These are phyloP conservation scores for Metschnikowia gelsemii DNA, from an alignment of 805 yeast genomes.

Conservation along the genomic window DNA sequence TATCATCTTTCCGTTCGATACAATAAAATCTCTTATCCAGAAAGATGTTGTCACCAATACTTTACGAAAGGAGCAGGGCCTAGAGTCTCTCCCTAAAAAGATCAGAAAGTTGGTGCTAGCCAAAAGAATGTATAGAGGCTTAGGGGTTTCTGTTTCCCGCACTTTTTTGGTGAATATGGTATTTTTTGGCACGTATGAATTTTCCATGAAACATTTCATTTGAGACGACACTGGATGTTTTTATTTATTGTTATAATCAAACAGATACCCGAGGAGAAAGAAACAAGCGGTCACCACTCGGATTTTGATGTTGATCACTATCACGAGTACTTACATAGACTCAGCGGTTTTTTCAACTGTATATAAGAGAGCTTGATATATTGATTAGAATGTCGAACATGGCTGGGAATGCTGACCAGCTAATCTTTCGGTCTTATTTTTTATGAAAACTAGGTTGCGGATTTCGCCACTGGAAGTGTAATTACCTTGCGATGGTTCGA, in stretches of 20 bases:
- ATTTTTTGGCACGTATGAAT: constrained; percentile 72
- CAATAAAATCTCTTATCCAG: constrained; percentile 73
- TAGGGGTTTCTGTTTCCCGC: constrained; percentile 71
- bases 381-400: no score
- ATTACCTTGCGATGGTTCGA: background rate
- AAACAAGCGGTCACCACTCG: no score
- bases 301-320: no score
- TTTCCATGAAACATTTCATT: constrained; percentile 54
- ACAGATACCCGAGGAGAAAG: no score
- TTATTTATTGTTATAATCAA: background rate
- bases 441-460: background rate
- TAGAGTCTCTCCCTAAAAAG: constrained; percentile 38
- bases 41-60: constrained; percentile 70
- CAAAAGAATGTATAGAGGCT: constrained; percentile 66
- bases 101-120: constrained; percentile 33
- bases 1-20: constrained; percentile 71
- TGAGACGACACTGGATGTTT: background rate
- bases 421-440: no score
- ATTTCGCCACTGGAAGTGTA: no score
- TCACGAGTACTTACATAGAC: no score
- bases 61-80: constrained; percentile 50
- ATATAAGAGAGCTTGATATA: no score
- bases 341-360: no score
- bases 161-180: constrained; percentile 73
- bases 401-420: no score